Evolutionary conservation across 2,329 filamentous ascomycete genomes (phyloP), one percentile per base, ranked within the genome.

Genomic region (Fusarium fracticaudum): DNA sequence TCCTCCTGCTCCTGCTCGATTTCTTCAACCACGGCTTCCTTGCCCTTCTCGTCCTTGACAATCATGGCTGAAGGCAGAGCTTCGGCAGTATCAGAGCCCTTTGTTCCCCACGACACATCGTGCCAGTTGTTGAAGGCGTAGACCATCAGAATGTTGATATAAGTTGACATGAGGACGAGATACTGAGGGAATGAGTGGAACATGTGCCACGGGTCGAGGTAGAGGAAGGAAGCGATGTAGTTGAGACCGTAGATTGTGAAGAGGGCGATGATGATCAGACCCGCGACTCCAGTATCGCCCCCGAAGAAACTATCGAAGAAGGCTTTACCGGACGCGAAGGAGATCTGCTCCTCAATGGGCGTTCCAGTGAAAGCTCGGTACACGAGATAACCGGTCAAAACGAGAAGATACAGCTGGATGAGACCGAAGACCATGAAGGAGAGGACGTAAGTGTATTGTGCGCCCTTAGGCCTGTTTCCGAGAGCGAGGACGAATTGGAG

Each of bases 71-170:
- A 77, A 6, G 75, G 75, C 48, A 77, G 38, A 12, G 68, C 68
- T 40, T 76, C 75, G 2, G 75, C 69, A 1, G 70, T 47, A 35
- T 77, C 75, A 3, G 75, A 77, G 17, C 75, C 75, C 64, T 77
- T 77, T 14, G 75, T 77, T 57, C 75, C 75, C 75, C 75, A 77
- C 0, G 75, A 77, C 3, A 77, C 75, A 2, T 77, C 75, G 51
- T 77, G 75, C 75, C 75, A 77, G 55, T 77, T 77, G 64, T 77
- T 77, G 29, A 77, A 77, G 60, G 75, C 75, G 43, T 77, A 77
- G 10, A 77, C 75, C 75, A 77, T 77, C 14, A 77, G 69, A 7
- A 77, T 77, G 60, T 77, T 77, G 67, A 77, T 77, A n/a, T 77
- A 77, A 18, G 75, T 77, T 4, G 75, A 77, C 75, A 77, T 77